Evolutionary conservation across 257 asterid species (phyloP).

Genomic region (Thymus mandschuricus): DNA sequence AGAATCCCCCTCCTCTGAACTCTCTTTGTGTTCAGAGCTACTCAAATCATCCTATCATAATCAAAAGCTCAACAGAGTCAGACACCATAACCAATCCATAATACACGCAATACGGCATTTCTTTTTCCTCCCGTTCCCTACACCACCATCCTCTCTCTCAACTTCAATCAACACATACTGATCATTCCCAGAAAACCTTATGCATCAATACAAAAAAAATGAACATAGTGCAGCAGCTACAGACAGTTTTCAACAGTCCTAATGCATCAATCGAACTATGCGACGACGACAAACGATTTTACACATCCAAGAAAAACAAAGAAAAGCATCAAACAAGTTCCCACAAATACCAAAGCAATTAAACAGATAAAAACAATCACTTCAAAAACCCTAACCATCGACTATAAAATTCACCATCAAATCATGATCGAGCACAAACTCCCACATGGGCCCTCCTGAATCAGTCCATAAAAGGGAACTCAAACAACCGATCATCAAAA

Average conservation of each 20-base stretch:
- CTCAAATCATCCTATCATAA: constrained; percentile 53
- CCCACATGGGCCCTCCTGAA: constrained; percentile 23
- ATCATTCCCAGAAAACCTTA: neutral
- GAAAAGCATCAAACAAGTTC: neutral
- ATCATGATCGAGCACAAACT: constrained; percentile 9
- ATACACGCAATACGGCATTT: neutral
- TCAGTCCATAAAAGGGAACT: constrained; percentile 18
- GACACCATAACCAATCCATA: constrained; percentile 14
- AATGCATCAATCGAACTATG: constrained; percentile 3
- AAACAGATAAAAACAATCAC: constrained; percentile 18
- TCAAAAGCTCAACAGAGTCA: constrained; percentile 15
- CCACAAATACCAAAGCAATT: neutral
- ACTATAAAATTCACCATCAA: constrained; percentile 17
- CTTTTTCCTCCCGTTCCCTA: neutral
- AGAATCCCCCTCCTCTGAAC: constrained; percentile 45
- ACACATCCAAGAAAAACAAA: neutral
- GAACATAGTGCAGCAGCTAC: constrained; percentile 3
- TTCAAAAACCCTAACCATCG: constrained; percentile 33
- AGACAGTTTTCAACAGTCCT: neutral
- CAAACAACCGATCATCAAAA: constrained; percentile 25
- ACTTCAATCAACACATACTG: neutral
- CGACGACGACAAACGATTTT: neutral
- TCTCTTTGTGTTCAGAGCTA: constrained; percentile 50
- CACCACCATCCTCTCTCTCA: neutral
- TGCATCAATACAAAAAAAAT: neutral